Percentiles rank a stretch among this genome's conserved stretches.
These are phyloP conservation scores for Lactifluus pinguis DNA, from an alignment of 768 basidiomycete genomes.

Conservation along the genomic window DNA sequence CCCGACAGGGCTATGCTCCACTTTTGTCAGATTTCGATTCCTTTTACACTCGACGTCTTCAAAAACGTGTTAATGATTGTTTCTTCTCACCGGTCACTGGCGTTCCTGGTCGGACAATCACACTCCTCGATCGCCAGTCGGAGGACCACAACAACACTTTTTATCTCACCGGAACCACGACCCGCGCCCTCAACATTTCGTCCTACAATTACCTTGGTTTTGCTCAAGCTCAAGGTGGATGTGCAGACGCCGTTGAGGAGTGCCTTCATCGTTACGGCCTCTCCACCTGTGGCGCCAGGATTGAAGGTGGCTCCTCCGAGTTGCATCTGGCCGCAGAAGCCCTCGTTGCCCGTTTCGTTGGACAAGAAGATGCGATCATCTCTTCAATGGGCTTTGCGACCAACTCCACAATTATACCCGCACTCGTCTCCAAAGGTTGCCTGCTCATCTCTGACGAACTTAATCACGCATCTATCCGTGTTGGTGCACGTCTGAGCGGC, in stretches of 20 bases:
- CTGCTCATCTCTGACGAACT: conserved; percentile 95
- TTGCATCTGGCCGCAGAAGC: conserved; percentile 74
- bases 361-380: conserved; percentile 83
- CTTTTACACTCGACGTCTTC: conserved; percentile 95
- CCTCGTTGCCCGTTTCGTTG: conserved; percentile 83
- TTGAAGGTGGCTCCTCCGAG: conserved; percentile 82
- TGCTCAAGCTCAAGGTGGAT: conserved; percentile 85
- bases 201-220: conserved; percentile 99
- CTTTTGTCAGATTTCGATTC: conserved; percentile 98
- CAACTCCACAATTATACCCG: conserved; percentile 89
- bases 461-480: conserved; percentile 93
- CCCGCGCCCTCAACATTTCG: conserved; percentile 90
- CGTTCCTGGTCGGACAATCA: conserved; percentile 89
- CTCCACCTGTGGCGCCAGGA: conserved; percentile 62
- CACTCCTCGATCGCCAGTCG: conserved; percentile 76
- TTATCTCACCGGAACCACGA: conserved; percentile 65
- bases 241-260: conserved; percentile 90
- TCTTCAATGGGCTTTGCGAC: conserved; percentile 97
- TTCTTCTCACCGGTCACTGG: conserved; percentile 90
- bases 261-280: conserved; percentile 75
- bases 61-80: conserved; percentile 90
- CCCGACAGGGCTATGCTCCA: conserved; percentile 80
- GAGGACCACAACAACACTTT: conserved; percentile 75
- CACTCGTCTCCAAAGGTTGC: conserved; percentile 82
- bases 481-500: conserved; percentile 82